Evolutionary conservation across 2,329 filamentous ascomycete species (phyloP).

Genomic region (Arthroderma sp.): DNA sequence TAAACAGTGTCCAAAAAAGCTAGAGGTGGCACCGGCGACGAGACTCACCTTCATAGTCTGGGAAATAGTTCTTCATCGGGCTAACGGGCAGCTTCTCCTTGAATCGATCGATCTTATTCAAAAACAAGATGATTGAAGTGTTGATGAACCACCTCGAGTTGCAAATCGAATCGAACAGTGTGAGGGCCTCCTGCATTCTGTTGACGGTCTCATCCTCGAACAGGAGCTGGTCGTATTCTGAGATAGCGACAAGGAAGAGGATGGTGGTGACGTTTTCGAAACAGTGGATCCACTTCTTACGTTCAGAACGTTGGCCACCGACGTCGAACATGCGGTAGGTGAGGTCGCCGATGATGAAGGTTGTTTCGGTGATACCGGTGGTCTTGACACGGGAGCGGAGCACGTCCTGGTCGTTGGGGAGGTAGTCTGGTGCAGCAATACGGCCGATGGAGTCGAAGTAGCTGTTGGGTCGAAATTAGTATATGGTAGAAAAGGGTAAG

Average conservation of each 20-base stretch:
- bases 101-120: conserved; percentile 66
- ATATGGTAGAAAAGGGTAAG: background rate
- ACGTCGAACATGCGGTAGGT: conserved; percentile 98
- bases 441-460: conserved; percentile 94
- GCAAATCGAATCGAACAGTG: conserved; percentile 60
- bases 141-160: conserved; percentile 63
- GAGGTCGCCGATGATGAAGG: conserved; percentile 86
- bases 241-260: conserved; percentile 91
- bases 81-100: conserved; percentile 62
- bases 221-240: conserved; percentile 88
- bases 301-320: conserved; percentile 85
- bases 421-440: conserved; percentile 81
- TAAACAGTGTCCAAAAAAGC: conserved; percentile 11
- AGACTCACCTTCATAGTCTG: conserved; percentile 56
- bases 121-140: conserved; percentile 60
- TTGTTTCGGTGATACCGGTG: conserved; percentile 92
- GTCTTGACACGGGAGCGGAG: conserved; percentile 95
- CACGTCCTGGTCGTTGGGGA: conserved; percentile 90
- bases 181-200: conserved; percentile 61
- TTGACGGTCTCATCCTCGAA: conserved; percentile 93
- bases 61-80: conserved; percentile 66
- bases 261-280: conserved; percentile 97
- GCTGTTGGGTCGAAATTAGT: conserved; percentile 36
- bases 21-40: background rate
- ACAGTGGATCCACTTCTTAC: conserved; percentile 99